Conservation (phyloP, 106 monocot species). For the Dendrobium officinale region DNA sequence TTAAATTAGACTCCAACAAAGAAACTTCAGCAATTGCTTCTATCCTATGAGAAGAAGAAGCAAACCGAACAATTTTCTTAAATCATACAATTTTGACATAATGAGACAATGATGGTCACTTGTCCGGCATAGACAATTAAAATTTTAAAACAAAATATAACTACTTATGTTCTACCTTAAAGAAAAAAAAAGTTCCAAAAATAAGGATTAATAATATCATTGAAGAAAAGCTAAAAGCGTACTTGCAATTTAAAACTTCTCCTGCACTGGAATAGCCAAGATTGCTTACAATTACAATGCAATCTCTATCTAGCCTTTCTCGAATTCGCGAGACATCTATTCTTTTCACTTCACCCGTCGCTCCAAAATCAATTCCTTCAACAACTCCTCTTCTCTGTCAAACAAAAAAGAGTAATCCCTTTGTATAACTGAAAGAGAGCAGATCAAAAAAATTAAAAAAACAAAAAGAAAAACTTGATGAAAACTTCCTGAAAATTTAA, state of each 20-base stretch:
- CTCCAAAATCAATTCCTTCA: slow-evolving; percentile 85
- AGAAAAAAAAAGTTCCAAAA: neutral
- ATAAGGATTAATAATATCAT: neutral
- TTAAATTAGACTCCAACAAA: neutral
- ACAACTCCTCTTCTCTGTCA: slow-evolving; percentile 92
- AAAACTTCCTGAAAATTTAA: neutral
- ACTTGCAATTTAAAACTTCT: slow-evolving; percentile 97
- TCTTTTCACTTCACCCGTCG: slow-evolving; percentile 92
- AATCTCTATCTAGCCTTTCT: slow-evolving; percentile 71
- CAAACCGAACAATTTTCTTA: neutral
- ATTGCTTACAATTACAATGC: slow-evolving; percentile 86
- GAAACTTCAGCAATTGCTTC: neutral
- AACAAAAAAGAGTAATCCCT: slow-evolving; percentile 2
- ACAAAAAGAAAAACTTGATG: neutral
- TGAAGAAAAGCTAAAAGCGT: slow-evolving; percentile 20
- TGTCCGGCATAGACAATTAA: neutral
- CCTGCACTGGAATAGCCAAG: slow-evolving; percentile 87
- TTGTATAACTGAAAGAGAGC: slow-evolving; percentile 1
- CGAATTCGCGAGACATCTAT: slow-evolving; percentile 70
- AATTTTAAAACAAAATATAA: neutral
- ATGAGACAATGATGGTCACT: neutral
- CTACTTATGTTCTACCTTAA: neutral
- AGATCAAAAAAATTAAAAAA: neutral
- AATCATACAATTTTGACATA: neutral
- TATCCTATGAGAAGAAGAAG: neutral